Percentiles rank a stretch among this genome's conserved stretches.
phyloP scores from a whole-genome alignment of 805 yeast species.

The Lipomyces sp. region DNA sequence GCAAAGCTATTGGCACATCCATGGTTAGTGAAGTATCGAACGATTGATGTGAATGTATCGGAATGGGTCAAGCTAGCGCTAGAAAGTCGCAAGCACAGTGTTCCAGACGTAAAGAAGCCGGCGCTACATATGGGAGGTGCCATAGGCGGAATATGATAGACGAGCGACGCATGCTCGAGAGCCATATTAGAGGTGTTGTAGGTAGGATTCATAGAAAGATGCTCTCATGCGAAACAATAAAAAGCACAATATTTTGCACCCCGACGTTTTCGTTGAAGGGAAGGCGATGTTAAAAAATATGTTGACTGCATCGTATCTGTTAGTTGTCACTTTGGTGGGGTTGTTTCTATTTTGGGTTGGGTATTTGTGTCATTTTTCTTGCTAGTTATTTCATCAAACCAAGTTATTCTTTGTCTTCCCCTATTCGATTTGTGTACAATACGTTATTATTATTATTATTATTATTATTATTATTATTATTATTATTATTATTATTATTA shows the following conservation, averaged over 20 bases:
- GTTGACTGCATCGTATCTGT: background rate
- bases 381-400: background rate
- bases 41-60: conserved; percentile 50
- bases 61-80: conserved; percentile 44
- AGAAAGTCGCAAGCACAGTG: conserved; percentile 5
- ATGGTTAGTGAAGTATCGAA: conserved; percentile 68
- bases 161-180: background rate
- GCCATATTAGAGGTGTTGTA: background rate
- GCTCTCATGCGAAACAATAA: background rate
- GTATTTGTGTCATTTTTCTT: background rate
- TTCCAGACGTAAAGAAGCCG: conserved; percentile 10
- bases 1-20: conserved; percentile 75
- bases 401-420: background rate
- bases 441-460: background rate
- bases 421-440: background rate
- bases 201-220: background rate
- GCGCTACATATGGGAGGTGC: conserved; percentile 35
- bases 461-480: background rate
- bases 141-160: background rate
- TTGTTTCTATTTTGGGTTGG: background rate
- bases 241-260: background rate
- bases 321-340: background rate
- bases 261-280: background rate
- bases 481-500: too few species aligned
- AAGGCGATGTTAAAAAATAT: background rate